Percentiles rank a stretch among this genome's conserved stretches.
These are phyloP conservation scores for Grosmannia huntii DNA, from an alignment of 2,329 filamentous ascomycete genomes.

Conservation along the genomic window DNA sequence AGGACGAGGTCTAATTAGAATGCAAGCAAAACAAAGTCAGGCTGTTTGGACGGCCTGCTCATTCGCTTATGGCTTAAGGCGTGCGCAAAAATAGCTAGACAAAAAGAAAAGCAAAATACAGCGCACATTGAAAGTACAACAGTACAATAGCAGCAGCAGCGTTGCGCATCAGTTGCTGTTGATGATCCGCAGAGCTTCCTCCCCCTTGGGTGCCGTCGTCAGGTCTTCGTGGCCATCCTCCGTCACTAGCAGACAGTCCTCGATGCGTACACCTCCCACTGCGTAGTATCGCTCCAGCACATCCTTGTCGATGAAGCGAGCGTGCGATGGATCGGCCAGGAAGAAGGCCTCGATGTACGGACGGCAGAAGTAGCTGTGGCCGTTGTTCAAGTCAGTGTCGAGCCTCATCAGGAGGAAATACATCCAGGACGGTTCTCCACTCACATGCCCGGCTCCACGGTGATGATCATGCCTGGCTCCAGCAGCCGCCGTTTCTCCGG, in stretches of 20 bases:
- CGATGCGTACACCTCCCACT: slow-evolving; percentile 83
- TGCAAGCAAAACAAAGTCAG: not conserved
- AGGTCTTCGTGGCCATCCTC: slow-evolving; percentile 70
- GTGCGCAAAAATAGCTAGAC: not conserved
- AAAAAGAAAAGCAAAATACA: not conserved
- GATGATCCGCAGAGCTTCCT: slow-evolving; percentile 54
- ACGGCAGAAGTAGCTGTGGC: slow-evolving; percentile 55
- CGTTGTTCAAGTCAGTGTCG: not conserved
- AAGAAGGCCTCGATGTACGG: slow-evolving; percentile 62
- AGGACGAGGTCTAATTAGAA: not conserved
- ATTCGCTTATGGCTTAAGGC: not conserved
- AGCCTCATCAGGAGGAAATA: not conserved
- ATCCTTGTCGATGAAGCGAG: slow-evolving; percentile 50
- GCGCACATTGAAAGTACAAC: not conserved
- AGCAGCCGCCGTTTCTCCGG: slow-evolving; percentile 20
- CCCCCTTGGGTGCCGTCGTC: slow-evolving; percentile 64
- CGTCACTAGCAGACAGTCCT: slow-evolving; percentile 79
- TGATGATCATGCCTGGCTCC: slow-evolving; percentile 55
- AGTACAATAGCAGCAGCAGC: too few species aligned
- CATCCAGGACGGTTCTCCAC: slow-evolving; percentile 13
- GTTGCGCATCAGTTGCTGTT: slow-evolving; percentile 20
- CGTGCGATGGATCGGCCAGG: slow-evolving; percentile 43
- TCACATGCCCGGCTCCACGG: slow-evolving; percentile 63
- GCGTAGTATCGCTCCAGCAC: slow-evolving; percentile 57
- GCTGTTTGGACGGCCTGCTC: not conserved